A percentile compares a stretch with the other conserved stretches of the same genome.
Conservation (phyloP, 1,284 basidiomycete genomes). For the Trametes sp. region DNA sequence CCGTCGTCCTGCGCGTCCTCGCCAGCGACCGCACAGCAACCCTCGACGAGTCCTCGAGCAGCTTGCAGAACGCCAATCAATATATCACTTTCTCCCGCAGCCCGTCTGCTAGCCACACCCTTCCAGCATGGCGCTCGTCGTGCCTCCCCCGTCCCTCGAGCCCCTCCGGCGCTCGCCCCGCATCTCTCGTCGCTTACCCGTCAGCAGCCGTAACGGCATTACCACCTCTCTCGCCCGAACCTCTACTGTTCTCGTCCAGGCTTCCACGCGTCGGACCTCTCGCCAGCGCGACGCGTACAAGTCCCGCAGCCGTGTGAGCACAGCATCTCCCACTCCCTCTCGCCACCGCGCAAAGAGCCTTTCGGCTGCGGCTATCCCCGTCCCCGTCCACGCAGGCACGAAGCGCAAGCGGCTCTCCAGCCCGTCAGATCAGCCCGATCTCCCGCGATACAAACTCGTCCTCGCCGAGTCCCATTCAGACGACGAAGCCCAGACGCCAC, state of each 20-base stretch:
- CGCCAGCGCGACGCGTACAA: slow-evolving; percentile 11
- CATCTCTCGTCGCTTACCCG: slow-evolving; percentile 23
- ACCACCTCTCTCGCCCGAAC: background rate
- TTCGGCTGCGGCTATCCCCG: background rate
- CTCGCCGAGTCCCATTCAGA: background rate
- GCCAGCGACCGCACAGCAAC: background rate
- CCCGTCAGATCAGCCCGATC: slow-evolving; percentile 12
- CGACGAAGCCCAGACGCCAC: slow-evolving; percentile 23
- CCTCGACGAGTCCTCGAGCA: background rate
- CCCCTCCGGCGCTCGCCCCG: slow-evolving; percentile 29
- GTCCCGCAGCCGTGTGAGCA: slow-evolving; percentile 18
- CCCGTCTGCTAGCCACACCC: background rate
- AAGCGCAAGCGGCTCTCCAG: slow-evolving; percentile 23
- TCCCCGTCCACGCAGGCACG: slow-evolving; percentile 15
- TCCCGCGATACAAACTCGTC: slow-evolving; percentile 24
- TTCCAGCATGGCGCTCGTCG: slow-evolving; percentile 28
- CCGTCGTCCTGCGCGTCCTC: background rate
- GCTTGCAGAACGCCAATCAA: background rate
- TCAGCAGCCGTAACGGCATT: slow-evolving; percentile 6
- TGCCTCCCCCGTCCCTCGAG: slow-evolving; percentile 20
- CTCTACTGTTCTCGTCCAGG: background rate
- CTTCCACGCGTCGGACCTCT: slow-evolving; percentile 10
- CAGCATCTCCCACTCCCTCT: background rate
- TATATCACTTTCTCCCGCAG: slow-evolving; percentile 2
- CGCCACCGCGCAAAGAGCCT: slow-evolving; percentile 7